Evolutionary conservation across 192 early-diverging fungal species (phyloP).

Genomic region (Coemansia sp.): DNA sequence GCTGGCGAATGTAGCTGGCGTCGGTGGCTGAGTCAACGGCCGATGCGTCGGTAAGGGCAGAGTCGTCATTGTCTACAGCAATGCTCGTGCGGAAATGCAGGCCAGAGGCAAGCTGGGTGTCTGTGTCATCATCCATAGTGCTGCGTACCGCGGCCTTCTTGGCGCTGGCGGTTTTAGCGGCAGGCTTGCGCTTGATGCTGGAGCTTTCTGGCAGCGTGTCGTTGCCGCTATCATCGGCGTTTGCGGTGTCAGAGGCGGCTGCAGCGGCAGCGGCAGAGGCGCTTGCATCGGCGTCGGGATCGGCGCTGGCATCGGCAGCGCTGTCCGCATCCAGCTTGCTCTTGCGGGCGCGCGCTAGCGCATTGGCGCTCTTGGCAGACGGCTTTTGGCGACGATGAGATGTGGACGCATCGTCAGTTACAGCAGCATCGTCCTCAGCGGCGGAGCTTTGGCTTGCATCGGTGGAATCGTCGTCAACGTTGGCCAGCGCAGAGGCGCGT

Average conservation of each 20-base stretch:
- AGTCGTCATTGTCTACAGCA: background rate
- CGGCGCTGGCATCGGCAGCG: background rate
- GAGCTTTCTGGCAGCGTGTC: background rate
- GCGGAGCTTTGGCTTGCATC: conserved; percentile 1
- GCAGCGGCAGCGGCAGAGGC: background rate
- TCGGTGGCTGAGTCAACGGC: conserved; percentile 7
- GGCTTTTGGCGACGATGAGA: background rate
- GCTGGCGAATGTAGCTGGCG: conserved; percentile 6
- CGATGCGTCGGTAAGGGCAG: background rate
- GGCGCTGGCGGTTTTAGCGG: background rate
- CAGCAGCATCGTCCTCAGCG: background rate
- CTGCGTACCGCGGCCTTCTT: background rate
- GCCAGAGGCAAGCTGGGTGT: background rate
- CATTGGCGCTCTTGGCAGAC: background rate
- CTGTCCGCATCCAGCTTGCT: background rate
- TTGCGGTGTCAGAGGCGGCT: background rate
- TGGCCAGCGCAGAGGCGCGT: background rate
- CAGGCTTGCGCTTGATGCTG: background rate
- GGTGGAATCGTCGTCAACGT: conserved; percentile 2
- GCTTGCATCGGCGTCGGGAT: background rate
- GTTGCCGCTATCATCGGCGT: conserved; percentile 1
- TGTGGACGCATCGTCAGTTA: background rate
- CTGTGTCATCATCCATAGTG: background rate
- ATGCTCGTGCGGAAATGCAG: background rate
- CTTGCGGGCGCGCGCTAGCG: conserved; percentile 5